Conservation (phyloP, 2,329 filamentous ascomycete genomes). For the Blumeriella jaapii region DNA sequence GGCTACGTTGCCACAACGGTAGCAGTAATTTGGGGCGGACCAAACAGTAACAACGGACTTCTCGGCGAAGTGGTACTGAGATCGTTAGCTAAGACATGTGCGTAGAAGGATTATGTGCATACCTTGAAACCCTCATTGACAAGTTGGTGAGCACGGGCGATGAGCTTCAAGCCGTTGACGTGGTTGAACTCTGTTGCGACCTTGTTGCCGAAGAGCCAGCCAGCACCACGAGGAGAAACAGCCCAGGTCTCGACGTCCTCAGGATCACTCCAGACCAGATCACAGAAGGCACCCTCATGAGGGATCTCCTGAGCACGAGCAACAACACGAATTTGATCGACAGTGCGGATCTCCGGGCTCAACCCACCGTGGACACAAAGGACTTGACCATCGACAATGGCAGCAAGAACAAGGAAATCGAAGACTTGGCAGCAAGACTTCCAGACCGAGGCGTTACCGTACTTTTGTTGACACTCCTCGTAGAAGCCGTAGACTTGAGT, state of each 20-base stretch:
- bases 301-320: slow-evolving; percentile 66
- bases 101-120: slow-evolving; percentile 11
- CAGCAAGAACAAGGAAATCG: slow-evolving; percentile 63
- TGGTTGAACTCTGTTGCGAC: slow-evolving; percentile 69
- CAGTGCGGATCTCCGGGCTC: slow-evolving; percentile 60
- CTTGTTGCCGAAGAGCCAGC: slow-evolving; percentile 45
- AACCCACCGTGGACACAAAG: slow-evolving; percentile 63
- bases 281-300: slow-evolving; percentile 67
- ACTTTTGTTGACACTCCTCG: slow-evolving; percentile 67
- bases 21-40: slow-evolving; percentile 38
- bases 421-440: slow-evolving; percentile 71
- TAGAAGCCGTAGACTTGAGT: slow-evolving; percentile 73
- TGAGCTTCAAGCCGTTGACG: slow-evolving; percentile 60
- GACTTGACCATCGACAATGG: slow-evolving; percentile 63
- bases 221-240: slow-evolving; percentile 55
- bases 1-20: slow-evolving; percentile 43
- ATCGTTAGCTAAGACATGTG: slow-evolving; percentile 22
- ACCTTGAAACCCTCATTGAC: slow-evolving; percentile 69
- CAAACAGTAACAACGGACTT: slow-evolving; percentile 82
- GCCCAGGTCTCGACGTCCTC: slow-evolving; percentile 62
- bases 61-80: slow-evolving; percentile 80
- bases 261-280: slow-evolving; percentile 66
- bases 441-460: slow-evolving; percentile 68
- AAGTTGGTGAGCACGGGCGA: slow-evolving; percentile 62
- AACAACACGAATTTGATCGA: slow-evolving; percentile 65